These are phyloP conservation scores for Marasmius oreades DNA, from an alignment of 1,284 basidiomycete genomes.

Conservation along the genomic window DNA sequence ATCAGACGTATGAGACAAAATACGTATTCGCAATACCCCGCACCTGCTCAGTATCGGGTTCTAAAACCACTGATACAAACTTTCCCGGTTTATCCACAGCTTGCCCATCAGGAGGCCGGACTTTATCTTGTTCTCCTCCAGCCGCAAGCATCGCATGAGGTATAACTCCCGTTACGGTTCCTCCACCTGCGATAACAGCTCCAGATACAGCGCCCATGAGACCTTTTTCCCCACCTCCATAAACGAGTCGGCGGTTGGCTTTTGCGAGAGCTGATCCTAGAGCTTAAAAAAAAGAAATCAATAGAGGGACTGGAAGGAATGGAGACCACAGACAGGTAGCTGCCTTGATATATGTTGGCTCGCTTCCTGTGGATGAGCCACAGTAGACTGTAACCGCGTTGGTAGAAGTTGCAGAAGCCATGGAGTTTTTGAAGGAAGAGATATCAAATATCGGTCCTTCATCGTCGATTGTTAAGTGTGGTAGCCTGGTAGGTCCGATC, in stretches of 20 bases:
- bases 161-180: slow-evolving; percentile 76
- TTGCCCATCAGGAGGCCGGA: slow-evolving; percentile 29
- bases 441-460: no score
- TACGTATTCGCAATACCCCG: background rate
- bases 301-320: background rate
- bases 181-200: slow-evolving; percentile 63
- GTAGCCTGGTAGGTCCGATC: no score
- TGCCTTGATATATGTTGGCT: slow-evolving; percentile 61
- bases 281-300: slow-evolving; percentile 40
- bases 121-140: slow-evolving; percentile 60
- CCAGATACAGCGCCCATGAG: slow-evolving; percentile 86
- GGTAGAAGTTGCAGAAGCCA: background rate
- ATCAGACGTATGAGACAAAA: no score
- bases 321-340: slow-evolving; percentile 55
- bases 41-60: background rate
- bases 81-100: slow-evolving; percentile 47
- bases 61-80: background rate
- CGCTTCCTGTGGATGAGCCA: slow-evolving; percentile 67
- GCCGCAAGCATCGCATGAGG: slow-evolving; percentile 72
- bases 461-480: no score
- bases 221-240: slow-evolving; percentile 85
- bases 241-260: slow-evolving; percentile 69
- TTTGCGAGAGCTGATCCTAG: slow-evolving; percentile 72
- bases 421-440: no score
- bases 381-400: slow-evolving; percentile 74